Evolutionary conservation across 1,139 yeast species (phyloP).

Genomic region (Pichia sorboxylosa): DNA sequence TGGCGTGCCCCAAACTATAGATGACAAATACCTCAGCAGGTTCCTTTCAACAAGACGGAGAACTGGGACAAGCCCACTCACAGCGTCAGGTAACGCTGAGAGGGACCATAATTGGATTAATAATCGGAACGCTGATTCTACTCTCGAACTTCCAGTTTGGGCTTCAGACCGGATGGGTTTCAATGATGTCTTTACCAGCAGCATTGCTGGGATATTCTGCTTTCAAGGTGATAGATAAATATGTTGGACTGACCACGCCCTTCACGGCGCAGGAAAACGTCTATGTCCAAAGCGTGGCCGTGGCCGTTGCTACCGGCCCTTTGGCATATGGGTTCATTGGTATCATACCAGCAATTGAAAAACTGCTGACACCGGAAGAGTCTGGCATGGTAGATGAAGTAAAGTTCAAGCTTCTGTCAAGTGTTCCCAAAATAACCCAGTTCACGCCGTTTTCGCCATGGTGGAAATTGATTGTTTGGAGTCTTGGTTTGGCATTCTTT

Average conservation of each 20-base stretch:
- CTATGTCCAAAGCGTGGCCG: constrained; percentile 82
- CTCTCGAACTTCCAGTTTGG: constrained; percentile 93
- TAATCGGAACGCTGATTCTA: constrained; percentile 71
- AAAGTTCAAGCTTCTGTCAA: background rate
- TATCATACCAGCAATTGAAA: constrained; percentile 92
- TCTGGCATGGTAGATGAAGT: constrained; percentile 37
- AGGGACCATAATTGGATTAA: constrained; percentile 60
- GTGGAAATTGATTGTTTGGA: constrained; percentile 63
- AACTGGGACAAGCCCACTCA: no score
- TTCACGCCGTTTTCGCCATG: constrained; percentile 16
- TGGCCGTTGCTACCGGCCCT: constrained; percentile 96
- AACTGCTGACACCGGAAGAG: constrained; percentile 67
- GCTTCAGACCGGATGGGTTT: constrained; percentile 96
- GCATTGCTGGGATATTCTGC: constrained; percentile 79
- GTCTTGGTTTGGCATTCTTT: constrained; percentile 75
- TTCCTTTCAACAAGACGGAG: no score
- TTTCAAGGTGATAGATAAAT: constrained; percentile 41
- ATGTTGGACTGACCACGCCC: constrained; percentile 31
- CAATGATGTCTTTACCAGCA: constrained; percentile 98
- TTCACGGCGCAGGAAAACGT: constrained; percentile 88
- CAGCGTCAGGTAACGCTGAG: constrained; percentile 51
- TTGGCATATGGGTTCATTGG: constrained; percentile 91
- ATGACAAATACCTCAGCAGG: no score
- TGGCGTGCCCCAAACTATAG: no score
- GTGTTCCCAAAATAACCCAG: constrained; percentile 6